Evolutionary conservation across 2,329 filamentous ascomycete genomes (phyloP).

Genomic region (Aureobasidium sp.): DNA sequence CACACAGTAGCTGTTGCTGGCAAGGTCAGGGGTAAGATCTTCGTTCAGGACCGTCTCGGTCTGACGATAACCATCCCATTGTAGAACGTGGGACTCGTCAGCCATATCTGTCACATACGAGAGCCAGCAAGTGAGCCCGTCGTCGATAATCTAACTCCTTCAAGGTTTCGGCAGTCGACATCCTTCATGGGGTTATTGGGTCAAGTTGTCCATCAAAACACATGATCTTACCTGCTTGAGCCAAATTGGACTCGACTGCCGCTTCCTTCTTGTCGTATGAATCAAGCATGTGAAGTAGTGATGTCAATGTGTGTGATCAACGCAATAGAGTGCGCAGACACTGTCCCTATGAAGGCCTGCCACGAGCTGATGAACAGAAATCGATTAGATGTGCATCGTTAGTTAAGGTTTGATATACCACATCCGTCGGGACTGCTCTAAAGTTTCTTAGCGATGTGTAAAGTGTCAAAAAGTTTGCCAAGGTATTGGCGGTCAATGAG

Average conservation of each 20-base stretch:
- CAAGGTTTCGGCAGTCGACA: not conserved
- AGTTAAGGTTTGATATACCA: conserved; percentile 31
- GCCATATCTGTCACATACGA: not conserved
- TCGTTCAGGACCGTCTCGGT: not conserved
- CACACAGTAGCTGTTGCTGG: not conserved
- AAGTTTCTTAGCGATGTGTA: conserved; percentile 64
- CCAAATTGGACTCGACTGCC: too few relatives aligned
- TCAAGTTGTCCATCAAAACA: not conserved
- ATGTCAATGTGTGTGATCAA: too few relatives aligned
- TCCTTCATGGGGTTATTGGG: not conserved
- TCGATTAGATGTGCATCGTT: not conserved
- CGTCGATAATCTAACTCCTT: not conserved
- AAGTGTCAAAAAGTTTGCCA: conserved; percentile 68
- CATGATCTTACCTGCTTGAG: not conserved
- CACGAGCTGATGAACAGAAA: too few relatives aligned
- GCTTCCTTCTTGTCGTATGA: too few relatives aligned
- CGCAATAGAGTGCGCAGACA: too few relatives aligned
- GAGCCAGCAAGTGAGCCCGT: not conserved
- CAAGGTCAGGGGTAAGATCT: not conserved
- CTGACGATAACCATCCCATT: too few relatives aligned
- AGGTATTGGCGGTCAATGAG: conserved; percentile 44
- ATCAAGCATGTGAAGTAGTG: too few relatives aligned
- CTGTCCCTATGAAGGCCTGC: too few relatives aligned
- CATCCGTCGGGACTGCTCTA: conserved; percentile 48
- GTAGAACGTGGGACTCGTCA: not conserved